Evolutionary conservation across 805 yeast genomes (phyloP), one percentile per base, ranked within the genome.

Genomic region (Pichia manshurica): DNA sequence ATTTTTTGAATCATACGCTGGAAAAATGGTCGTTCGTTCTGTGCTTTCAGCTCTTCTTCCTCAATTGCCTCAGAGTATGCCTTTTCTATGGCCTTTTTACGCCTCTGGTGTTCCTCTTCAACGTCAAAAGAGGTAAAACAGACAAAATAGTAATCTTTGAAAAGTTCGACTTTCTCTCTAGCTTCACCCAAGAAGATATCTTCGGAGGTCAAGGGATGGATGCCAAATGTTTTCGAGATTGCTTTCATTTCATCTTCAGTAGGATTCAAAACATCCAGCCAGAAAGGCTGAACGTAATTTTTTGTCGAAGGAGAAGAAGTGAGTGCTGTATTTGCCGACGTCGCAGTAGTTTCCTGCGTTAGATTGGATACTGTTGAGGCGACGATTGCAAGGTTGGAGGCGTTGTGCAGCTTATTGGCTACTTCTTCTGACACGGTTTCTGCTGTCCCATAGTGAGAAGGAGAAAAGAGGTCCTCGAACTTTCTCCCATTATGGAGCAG

Each of bases 211-310:
- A 91, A 75, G 0, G 99, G 99, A 65, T 91, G 99, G 48, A 91
- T 87, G 1, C 95, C 96, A 68, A 91, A 91, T 0, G 97, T 81
- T 58, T 88, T 88, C 23, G 95, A 79, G 13, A 91, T 57, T 0
- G 84, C 93, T 59, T 91, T 89, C 95, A 93, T 87, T 64, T 91
- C 99, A 56, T 89, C 97, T 60, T 93, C 98, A 0, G 96, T 86
- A 10, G 99, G 99, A 59, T 87, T 84, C 48, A 87, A 69, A 12
- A 91, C 85, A 64, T 91, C 98, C 10, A 91, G 72, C 99, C 99
- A 91, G 72, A 91, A 89, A 16, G 96, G 90, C 12, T 53, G 42
- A 2, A 47, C 31, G 31, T 39, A 47, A 7, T 35, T 15, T 40
- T 39, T 45, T 8, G 36, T 33, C 16, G 20, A n/a, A 6, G 6